A percentile compares a stretch with the other conserved stretches of the same genome.
These are phyloP conservation scores for Thraustochytrium sp. DNA, from an alignment of 352 stramenopile species.

Conservation along the genomic window DNA sequence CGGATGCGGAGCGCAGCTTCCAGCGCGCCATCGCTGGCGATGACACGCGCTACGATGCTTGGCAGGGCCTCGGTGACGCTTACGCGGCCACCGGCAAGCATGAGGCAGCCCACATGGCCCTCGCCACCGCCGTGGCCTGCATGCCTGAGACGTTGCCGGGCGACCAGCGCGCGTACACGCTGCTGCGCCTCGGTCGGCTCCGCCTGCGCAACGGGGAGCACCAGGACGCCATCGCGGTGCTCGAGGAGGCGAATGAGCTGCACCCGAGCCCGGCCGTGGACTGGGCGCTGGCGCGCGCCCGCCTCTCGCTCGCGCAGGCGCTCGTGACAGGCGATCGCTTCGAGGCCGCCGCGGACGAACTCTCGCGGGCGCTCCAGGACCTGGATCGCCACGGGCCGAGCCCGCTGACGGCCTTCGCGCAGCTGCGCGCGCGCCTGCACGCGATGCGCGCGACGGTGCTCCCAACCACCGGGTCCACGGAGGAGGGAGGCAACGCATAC, in stretches of 20 bases:
- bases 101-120: background rate
- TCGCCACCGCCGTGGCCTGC: background rate
- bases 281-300: background rate
- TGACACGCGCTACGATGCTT: background rate
- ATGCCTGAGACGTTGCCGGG: background rate
- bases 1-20: background rate
- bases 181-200: background rate
- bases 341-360: background rate
- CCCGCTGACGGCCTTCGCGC: background rate
- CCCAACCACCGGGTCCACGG: background rate
- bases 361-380: background rate
- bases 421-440: background rate
- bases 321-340: background rate
- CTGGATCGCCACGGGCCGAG: background rate
- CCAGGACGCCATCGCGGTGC: background rate
- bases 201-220: background rate
- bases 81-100: background rate
- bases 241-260: background rate
- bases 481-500: background rate
- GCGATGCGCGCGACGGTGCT: background rate
- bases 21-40: background rate
- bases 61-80: slow-evolving; percentile 26
- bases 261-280: background rate
- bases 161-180: background rate
- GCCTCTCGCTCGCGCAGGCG: background rate